Conservation (phyloP, 2,329 filamentous ascomycete genomes). For the Trichoderma gracile region DNA sequence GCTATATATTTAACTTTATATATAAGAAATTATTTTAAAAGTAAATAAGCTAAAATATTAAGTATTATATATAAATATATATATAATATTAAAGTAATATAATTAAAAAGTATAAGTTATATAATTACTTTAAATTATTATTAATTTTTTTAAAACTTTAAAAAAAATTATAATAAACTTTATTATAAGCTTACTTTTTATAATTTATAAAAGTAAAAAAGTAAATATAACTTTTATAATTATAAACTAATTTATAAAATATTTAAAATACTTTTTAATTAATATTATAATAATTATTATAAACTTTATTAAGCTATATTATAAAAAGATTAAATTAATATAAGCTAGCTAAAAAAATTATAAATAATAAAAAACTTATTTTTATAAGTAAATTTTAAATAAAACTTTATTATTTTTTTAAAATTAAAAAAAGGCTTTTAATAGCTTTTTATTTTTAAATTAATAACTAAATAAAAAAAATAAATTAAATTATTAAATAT, state of each 20-base stretch:
- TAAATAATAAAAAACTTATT: not conserved
- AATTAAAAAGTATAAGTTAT: too few species aligned
- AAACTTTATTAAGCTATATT: too few species aligned
- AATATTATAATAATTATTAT: too few species aligned
- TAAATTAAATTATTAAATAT: not conserved
- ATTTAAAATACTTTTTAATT: not conserved
- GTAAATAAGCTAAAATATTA: too few species aligned
- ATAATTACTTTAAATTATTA: too few species aligned
- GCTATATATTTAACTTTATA: not conserved
- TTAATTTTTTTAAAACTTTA: not conserved
- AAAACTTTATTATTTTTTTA: not conserved
- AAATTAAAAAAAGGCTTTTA: not conserved
- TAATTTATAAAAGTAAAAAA: not conserved
- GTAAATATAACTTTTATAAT: not conserved
- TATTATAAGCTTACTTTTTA: not conserved
- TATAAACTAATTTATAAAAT: not conserved
- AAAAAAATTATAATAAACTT: not conserved
- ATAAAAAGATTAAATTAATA: not conserved
- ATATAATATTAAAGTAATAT: too few species aligned
- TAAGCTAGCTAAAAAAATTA: not conserved
- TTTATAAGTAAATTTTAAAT: not conserved
- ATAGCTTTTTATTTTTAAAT: not conserved
- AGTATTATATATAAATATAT: not conserved
- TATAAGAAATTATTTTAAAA: too few species aligned
- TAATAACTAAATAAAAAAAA: not conserved